Conservation (phyloP, 2,329 filamentous ascomycete species). For the Eutypa lata region DNA sequence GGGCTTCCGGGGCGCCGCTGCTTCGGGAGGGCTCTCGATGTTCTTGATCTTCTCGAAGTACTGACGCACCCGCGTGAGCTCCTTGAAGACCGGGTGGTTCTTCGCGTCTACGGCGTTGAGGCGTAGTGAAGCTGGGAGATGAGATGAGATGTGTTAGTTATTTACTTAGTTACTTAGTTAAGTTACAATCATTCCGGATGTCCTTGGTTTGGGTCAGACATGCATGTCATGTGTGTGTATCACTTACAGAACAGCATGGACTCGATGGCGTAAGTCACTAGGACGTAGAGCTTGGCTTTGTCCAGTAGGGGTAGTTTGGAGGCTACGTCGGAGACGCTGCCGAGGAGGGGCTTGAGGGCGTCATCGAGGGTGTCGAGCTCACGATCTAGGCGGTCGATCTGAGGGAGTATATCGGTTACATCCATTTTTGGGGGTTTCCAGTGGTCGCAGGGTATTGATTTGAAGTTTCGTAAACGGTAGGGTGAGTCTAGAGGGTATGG, state of each 20-base stretch:
- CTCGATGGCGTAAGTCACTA: constrained; percentile 84
- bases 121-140: constrained; percentile 60
- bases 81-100: constrained; percentile 78
- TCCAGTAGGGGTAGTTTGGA: constrained; percentile 87
- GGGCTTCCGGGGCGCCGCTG: constrained; percentile 51
- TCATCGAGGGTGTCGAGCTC: constrained; percentile 78
- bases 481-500: too few relatives aligned
- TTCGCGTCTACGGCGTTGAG: constrained; percentile 79
- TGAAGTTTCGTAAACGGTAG: too few relatives aligned
- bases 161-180: too few relatives aligned
- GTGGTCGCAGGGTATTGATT: not conserved
- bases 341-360: constrained; percentile 69
- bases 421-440: constrained; percentile 35
- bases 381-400: constrained; percentile 71
- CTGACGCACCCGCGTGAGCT: constrained; percentile 81
- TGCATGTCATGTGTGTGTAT: too few relatives aligned
- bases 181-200: too few relatives aligned
- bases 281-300: constrained; percentile 89
- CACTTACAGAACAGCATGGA: constrained; percentile 78
- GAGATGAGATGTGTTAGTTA: constrained; percentile 4
- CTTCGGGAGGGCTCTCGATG: constrained; percentile 65
- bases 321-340: constrained; percentile 63
- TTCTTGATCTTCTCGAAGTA: constrained; percentile 91
- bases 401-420: constrained; percentile 56
- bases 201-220: too few relatives aligned